Percentiles rank a stretch among this genome's conserved stretches.
These are phyloP conservation scores for Fusarium citri DNA, from an alignment of 2,329 filamentous ascomycete genomes.

Conservation along the genomic window DNA sequence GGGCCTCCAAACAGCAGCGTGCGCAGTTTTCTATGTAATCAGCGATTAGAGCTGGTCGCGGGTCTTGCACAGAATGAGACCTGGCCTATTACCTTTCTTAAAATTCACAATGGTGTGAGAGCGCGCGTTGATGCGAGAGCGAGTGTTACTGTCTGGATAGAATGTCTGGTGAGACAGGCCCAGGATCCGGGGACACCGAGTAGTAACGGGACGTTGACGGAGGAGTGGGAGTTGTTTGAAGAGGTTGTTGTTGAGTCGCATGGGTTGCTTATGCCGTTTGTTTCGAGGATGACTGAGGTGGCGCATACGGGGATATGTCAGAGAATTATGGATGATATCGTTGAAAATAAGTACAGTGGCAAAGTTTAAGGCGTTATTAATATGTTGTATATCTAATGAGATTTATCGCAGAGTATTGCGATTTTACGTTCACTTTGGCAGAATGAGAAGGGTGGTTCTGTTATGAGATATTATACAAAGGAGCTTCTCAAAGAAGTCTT, in stretches of 20 bases:
- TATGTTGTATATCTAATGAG: background rate
- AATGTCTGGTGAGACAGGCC: slow-evolving; percentile 19
- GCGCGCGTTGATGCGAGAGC: slow-evolving; percentile 28
- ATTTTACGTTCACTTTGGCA: background rate
- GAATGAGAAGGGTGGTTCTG: background rate
- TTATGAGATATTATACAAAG: background rate
- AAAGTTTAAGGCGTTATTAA: background rate
- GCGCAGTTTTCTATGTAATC: slow-evolving; percentile 7
- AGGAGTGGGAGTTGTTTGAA: slow-evolving; percentile 34
- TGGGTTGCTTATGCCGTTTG: slow-evolving; percentile 31
- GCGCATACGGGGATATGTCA: slow-evolving; percentile 17
- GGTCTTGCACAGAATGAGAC: slow-evolving; percentile 17
- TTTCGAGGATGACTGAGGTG: slow-evolving; percentile 13
- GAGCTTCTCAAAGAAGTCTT: too few relatives aligned
- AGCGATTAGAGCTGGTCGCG: slow-evolving; percentile 16
- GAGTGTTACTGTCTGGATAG: slow-evolving; percentile 25
- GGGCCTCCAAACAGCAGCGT: slow-evolving; percentile 17
- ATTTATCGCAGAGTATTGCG: background rate
- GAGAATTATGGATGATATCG: slow-evolving; percentile 22
- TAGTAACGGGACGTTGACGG: slow-evolving; percentile 10
- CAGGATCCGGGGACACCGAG: slow-evolving; percentile 21
- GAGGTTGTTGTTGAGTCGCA: slow-evolving; percentile 27
- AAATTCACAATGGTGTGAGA: slow-evolving; percentile 25
- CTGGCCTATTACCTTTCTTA: slow-evolving; percentile 28
- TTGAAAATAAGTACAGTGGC: background rate